Evolutionary conservation across 768 basidiomycete species (phyloP), one percentile per base, ranked within the genome.

Genomic region (Dentipellis sp.): DNA sequence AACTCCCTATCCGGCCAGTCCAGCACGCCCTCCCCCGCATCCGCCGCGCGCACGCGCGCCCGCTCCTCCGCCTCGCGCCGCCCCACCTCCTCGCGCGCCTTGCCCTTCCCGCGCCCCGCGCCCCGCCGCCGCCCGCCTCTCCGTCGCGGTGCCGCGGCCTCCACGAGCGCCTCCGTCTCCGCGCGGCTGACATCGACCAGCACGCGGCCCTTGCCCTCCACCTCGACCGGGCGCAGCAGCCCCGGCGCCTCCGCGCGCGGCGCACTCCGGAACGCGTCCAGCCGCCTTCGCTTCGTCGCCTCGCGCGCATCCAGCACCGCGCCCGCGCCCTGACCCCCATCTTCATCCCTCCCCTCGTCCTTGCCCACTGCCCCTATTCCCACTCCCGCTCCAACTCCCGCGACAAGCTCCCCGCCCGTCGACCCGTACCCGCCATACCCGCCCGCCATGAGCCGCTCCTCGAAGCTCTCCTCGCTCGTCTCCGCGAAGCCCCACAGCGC

Each of bases 1-100:
- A 90, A 91, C 68, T 82, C 82, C 8, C 74, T 61, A 63, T 92
- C 90, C 7, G 84, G 84, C 89, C 90, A 91, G 64, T 88, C 84
- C 10, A 88, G 86, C 53, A 70, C 59, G n/a, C 55, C 52, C 11
- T 56, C 58, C 14, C 56, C 54, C n/a, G 49, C 42, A 23, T 48
- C 53, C 7, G 48, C 53, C 21, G 40, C 38, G 10, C 38, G 36
- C 56, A 47, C 22, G 39, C 52, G 21, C 39, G 45, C n/a, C 40
- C 37, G 12, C 46, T 21, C 42, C 12, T n/a, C 16, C 56, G 58
- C 19, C 21, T 34, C 47, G 36, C 54, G n/a, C 40, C 51, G 14
- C 2, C 2, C 39, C 39, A 12, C 39, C 17, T 40, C 39, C 2
- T 40, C 39, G 11, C 12, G 16, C 4, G 12, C 47, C 23, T 11